A percentile compares a stretch with the other conserved stretches of the same genome.
Conservation (phyloP, 2,329 filamentous ascomycete genomes). For the Sphaerostilbella broomeana region DNA sequence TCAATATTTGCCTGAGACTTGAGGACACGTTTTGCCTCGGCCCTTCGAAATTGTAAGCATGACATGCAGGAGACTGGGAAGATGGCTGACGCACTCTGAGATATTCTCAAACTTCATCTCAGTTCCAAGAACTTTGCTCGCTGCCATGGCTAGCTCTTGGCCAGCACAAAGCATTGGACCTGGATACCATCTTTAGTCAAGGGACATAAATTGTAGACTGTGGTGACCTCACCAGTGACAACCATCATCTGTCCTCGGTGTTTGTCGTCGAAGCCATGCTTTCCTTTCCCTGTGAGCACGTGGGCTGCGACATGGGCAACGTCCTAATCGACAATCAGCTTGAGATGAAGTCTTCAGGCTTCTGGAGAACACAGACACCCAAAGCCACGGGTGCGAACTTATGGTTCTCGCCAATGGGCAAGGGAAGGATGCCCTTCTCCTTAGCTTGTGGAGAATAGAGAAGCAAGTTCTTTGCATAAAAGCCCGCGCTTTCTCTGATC, state of each 20-base stretch:
- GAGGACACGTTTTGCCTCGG: slow-evolving; percentile 13
- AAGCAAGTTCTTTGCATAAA: slow-evolving; percentile 47
- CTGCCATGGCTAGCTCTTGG: slow-evolving; percentile 39
- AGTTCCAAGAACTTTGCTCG: slow-evolving; percentile 36
- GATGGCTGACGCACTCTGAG: slow-evolving; percentile 9
- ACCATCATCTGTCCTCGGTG: slow-evolving; percentile 48
- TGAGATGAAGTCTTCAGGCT: background rate
- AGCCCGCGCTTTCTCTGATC: slow-evolving; percentile 44
- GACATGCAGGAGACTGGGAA: background rate
- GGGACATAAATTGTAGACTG: too few species aligned
- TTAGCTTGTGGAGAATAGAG: slow-evolving; percentile 40
- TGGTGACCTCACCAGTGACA: slow-evolving; percentile 37
- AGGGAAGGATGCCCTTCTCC: slow-evolving; percentile 36
- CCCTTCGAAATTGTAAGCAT: slow-evolving; percentile 3
- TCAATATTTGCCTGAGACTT: slow-evolving; percentile 18
- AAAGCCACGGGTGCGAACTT: slow-evolving; percentile 45
- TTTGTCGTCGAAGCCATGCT: slow-evolving; percentile 42
- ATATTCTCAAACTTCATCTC: slow-evolving; percentile 25
- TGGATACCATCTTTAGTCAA: slow-evolving; percentile 17
- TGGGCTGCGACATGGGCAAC: slow-evolving; percentile 42
- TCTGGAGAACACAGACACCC: slow-evolving; percentile 26
- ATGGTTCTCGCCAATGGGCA: slow-evolving; percentile 41
- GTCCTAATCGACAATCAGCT: slow-evolving; percentile 27
- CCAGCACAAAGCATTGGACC: slow-evolving; percentile 41
- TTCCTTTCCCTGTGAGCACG: slow-evolving; percentile 40